Percentiles rank a stretch among this genome's conserved stretches.
Evolutionary conservation across 495 filamentous ascomycete species (phyloP).

Genomic region (Trichoderma erinaceum): DNA sequence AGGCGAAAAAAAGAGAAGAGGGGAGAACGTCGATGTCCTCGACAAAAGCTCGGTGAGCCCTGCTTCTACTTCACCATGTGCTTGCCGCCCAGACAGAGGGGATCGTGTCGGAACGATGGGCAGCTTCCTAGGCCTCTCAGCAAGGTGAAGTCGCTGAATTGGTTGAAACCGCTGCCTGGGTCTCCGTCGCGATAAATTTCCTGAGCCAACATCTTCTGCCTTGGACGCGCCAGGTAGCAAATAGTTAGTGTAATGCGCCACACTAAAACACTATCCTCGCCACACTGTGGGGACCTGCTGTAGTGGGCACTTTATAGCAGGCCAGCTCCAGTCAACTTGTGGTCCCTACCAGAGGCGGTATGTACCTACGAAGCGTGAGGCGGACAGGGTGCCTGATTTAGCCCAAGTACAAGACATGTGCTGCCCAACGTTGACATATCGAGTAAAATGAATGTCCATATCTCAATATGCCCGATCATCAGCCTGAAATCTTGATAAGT

Average conservation of each 20-base stretch:
- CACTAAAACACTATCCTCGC: not conserved
- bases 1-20: not conserved
- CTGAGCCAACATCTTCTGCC: conserved; percentile 4
- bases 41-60: conserved; percentile 15
- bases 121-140: not conserved
- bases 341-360: not conserved
- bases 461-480: conserved; percentile 14
- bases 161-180: not conserved
- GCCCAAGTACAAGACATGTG: not conserved
- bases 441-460: not conserved
- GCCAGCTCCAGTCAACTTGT: not conserved
- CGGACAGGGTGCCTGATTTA: not conserved
- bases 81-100: conserved; percentile 11
- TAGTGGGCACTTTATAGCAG: not conserved
- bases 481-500: conserved; percentile 17
- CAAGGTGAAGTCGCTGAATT: not conserved
- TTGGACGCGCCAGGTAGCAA: conserved; percentile 10
- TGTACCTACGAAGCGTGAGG: not conserved
- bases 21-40: conserved; percentile 14
- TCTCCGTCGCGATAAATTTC: conserved; percentile 13
- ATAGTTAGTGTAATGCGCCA: conserved; percentile 5
- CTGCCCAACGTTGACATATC: not conserved
- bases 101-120: not conserved
- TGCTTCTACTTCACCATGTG: conserved; percentile 28
- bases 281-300: not conserved